Percentiles rank a stretch among this genome's conserved stretches.
Conservation (phyloP, 225 moss, liverwort and hornwort species). For the Pseudisothecium myosuroides region DNA sequence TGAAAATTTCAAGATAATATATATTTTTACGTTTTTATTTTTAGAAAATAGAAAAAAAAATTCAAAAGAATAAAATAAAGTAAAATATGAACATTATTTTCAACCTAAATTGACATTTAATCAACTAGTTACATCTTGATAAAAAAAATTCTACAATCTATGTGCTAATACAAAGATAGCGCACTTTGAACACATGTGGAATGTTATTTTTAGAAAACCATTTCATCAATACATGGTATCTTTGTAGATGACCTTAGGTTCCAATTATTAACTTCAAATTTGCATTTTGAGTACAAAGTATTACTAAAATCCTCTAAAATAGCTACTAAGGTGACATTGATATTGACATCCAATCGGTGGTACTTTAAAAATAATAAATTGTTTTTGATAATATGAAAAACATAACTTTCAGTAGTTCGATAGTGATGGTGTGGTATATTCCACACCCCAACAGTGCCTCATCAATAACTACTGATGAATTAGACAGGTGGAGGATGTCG, state of each 20-base stretch:
- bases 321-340: background rate
- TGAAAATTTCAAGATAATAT: background rate
- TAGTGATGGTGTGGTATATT: no score
- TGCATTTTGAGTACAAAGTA: background rate
- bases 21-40: background rate
- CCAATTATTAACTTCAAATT: no score
- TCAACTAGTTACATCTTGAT: no score
- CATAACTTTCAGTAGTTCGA: no score
- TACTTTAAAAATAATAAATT: background rate
- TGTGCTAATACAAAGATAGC: fast-evolving
- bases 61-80: no score
- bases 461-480: no score
- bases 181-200: background rate
- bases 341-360: no score
- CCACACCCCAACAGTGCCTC: no score
- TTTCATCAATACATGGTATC: background rate
- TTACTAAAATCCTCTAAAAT: background rate
- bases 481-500: no score
- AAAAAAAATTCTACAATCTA: background rate
- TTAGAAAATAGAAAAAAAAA: background rate
- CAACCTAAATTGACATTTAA: no score
- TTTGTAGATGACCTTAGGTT: background rate
- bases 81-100: background rate
- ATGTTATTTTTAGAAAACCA: fast-evolving
- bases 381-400: background rate